A percentile compares a stretch with the other conserved stretches of the same genome.
Evolutionary conservation across 345 rosid species (phyloP).

Genomic region (Salix dunnii): DNA sequence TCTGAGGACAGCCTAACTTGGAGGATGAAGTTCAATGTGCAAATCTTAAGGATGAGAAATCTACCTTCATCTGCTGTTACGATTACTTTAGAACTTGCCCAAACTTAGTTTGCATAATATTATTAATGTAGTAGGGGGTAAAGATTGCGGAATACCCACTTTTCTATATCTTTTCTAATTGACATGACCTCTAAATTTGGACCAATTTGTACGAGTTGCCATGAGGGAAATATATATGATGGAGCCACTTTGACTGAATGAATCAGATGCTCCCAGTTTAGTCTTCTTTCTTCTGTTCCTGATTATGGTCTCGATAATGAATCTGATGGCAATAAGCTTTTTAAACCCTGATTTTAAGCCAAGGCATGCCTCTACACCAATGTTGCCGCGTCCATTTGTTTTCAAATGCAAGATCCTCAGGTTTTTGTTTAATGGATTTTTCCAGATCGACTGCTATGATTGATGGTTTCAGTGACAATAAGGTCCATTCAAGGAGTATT

Average conservation of each 20-base stretch:
- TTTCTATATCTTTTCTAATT: not conserved
- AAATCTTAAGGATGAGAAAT: not conserved
- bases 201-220: not conserved
- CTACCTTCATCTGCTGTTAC: not conserved
- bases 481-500: not conserved
- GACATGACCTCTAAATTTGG: not conserved
- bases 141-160: not conserved
- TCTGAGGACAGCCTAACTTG: slow-evolving; percentile 64
- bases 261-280: not conserved
- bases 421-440: not conserved
- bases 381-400: not conserved
- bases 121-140: not conserved
- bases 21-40: slow-evolving; percentile 11
- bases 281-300: not conserved
- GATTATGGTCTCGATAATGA: not conserved
- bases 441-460: not conserved
- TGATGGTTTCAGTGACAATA: not conserved
- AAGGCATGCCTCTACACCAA: no score
- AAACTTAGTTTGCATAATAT: slow-evolving; percentile 3
- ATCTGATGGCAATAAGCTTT: no score
- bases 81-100: not conserved
- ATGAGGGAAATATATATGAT: not conserved
- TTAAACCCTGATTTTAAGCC: no score
- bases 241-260: not conserved
- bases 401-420: not conserved